Conservation (phyloP, 352 stramenopile species). For the Pythium aristosporum region DNA sequence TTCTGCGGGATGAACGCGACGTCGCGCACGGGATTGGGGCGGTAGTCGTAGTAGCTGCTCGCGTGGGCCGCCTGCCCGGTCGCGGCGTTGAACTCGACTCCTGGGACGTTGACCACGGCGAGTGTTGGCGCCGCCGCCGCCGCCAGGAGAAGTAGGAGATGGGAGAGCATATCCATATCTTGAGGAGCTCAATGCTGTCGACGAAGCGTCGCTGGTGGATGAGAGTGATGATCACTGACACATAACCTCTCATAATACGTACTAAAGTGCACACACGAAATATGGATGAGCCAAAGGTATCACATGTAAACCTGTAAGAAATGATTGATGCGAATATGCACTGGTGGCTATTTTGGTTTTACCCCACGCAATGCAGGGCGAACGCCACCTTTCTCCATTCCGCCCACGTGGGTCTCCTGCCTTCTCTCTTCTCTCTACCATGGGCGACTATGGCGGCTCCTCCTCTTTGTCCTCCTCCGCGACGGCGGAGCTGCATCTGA, state of each 20-base stretch:
- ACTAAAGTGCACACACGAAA: neutral
- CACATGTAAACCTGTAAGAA: neutral
- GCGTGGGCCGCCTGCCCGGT: constrained; percentile 49
- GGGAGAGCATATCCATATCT: neutral
- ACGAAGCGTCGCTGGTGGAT: neutral
- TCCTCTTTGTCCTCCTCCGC: constrained; percentile 11
- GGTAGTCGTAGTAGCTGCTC: constrained; percentile 78
- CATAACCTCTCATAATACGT: constrained; percentile 6
- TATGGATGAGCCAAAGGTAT: neutral
- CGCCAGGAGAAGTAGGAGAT: constrained; percentile 7
- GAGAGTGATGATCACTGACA: constrained; percentile 1
- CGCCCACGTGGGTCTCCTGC: neutral
- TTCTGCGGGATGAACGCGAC: constrained; percentile 57
- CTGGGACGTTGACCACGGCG: constrained; percentile 55
- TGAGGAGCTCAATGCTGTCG: neutral
- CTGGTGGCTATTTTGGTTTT: constrained; percentile 3
- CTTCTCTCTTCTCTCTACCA: constrained; percentile 15
- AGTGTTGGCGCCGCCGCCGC: neutral
- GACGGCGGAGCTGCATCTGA: constrained; percentile 80
- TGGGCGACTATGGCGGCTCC: constrained; percentile 28
- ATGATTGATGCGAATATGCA: neutral
- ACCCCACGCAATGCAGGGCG: no score
- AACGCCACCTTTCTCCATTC: no score
- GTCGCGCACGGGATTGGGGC: constrained; percentile 60
- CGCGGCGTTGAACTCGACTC: constrained; percentile 68